Evolutionary conservation across 371 early-diverging fungal species (phyloP), one percentile per base, ranked within the genome.

Genomic region (Coemansia linderi): DNA sequence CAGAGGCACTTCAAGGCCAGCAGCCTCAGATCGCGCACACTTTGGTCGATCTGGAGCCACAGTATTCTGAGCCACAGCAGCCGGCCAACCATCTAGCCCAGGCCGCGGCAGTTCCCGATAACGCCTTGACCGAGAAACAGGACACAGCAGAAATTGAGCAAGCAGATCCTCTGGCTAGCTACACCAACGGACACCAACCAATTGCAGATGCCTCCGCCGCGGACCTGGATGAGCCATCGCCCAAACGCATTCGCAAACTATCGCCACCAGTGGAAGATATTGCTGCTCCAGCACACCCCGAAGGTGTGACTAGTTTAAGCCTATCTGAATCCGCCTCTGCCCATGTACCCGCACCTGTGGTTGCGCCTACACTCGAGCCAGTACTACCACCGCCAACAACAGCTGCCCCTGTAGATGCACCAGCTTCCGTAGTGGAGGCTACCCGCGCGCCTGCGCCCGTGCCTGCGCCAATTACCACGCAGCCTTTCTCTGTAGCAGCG

Each of bases 231-330:
- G 69, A 66, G 54, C 73, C 77, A 8, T 46, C 57, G 9, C 36
- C 61, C 6, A 76, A 76, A 57, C 73, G 77, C 33, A 59, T 76
- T 63, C 77, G 77, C 44, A 69, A 61, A 4, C 33, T 22, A 15
- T 54, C 62, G 36, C 39, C 43, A 10, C 22, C 39, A 9, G 52
- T 43, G n/a, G 66, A 65, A 12, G 50, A 19, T 10, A 54, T 33
- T 27, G n/a, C 37, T 6, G 40, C 27, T 6, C 29, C 10, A 19
- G 41, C 39, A 24, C 17, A 12, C 36, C 17, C 54, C 54, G 54
- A 52, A 31, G 1, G 48, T 8, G 9, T 46, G 3, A 22, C 24
- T 22, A 4, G 8, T 1, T 46, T 22, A 3, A 4, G 4, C 1
- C 8, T 8, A 36, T 8, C 37, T 2, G 37, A 57, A 8, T 4